Evolutionary conservation across 192 early-diverging fungal species (phyloP).

Genomic region (Coemansia sp.): DNA sequence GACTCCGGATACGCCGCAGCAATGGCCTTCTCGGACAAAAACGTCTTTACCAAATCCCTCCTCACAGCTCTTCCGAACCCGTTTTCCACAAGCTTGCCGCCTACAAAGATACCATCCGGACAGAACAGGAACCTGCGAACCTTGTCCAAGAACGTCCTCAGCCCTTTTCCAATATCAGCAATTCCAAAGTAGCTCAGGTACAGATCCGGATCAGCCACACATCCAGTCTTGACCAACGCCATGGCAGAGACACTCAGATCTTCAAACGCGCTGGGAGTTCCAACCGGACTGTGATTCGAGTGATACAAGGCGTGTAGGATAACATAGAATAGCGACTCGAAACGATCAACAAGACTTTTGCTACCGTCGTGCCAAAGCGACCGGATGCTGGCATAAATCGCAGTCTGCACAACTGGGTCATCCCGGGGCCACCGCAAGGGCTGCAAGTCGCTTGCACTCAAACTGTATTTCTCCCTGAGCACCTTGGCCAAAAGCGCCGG

Average conservation of each 20-base stretch:
- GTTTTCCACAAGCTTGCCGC: background rate
- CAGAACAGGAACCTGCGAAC: constrained; percentile 1
- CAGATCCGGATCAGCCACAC: background rate
- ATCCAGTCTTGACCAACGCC: constrained; percentile 5
- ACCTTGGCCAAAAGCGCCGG: background rate
- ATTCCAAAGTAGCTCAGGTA: background rate
- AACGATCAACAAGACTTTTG: constrained; percentile 9
- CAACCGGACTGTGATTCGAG: background rate
- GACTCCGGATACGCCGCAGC: background rate
- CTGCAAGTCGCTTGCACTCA: background rate
- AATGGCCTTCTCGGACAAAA: background rate
- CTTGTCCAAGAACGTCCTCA: background rate
- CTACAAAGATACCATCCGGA: background rate
- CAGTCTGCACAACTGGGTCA: background rate
- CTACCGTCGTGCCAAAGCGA: background rate
- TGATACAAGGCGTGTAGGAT: background rate
- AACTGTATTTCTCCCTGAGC: background rate
- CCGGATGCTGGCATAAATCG: constrained; percentile 16
- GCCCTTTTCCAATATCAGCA: background rate
- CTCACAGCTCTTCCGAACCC: background rate
- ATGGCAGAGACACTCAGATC: background rate
- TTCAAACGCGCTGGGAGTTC: background rate
- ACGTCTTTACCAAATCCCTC: background rate
- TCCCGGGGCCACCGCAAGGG: background rate
- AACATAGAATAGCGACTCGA: constrained; percentile 33